Percentiles rank a stretch among this genome's conserved stretches.
Conservation (phyloP, 371 early-diverging fungal species). For the Batkoa obscura region DNA sequence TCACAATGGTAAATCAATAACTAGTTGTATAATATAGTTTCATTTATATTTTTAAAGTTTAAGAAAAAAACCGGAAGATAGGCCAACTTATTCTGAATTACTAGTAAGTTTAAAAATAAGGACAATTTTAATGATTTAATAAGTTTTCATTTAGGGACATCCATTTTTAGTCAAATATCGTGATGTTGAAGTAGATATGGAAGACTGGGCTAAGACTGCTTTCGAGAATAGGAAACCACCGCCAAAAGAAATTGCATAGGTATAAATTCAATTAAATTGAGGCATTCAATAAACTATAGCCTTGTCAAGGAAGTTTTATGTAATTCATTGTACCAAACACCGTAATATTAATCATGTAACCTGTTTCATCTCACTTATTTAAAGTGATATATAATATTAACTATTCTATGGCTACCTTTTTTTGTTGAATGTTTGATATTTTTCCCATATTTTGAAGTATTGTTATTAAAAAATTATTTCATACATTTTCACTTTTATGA, state of each 20-base stretch:
- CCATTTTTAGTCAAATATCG: constrained; percentile 45
- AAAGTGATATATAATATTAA: too few species aligned
- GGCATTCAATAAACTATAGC: too few species aligned
- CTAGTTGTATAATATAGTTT: background rate
- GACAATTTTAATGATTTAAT: background rate
- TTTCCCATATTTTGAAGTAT: too few species aligned
- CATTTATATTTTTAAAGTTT: constrained; percentile 22
- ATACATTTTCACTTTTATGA: too few species aligned
- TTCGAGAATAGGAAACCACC: constrained; percentile 12
- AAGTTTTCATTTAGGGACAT: constrained; percentile 22
- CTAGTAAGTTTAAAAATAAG: constrained; percentile 14
- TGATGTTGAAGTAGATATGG: constrained; percentile 31
- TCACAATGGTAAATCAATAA: constrained; percentile 28
- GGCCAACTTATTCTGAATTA: constrained; percentile 50
- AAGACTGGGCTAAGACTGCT: constrained; percentile 41
- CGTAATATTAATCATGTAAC: too few species aligned
- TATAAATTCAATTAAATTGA: too few species aligned
- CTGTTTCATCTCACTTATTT: too few species aligned
- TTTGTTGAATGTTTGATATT: too few species aligned
- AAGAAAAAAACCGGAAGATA: constrained; percentile 41
- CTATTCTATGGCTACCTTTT: too few species aligned
- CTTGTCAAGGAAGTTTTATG: too few species aligned
- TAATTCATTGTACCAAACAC: too few species aligned
- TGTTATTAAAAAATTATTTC: too few species aligned
- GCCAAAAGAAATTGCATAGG: background rate